Base-by-base conservation (phyloP, 73 alveolate genomes). In the Paramecium sexaurelia region DNA sequence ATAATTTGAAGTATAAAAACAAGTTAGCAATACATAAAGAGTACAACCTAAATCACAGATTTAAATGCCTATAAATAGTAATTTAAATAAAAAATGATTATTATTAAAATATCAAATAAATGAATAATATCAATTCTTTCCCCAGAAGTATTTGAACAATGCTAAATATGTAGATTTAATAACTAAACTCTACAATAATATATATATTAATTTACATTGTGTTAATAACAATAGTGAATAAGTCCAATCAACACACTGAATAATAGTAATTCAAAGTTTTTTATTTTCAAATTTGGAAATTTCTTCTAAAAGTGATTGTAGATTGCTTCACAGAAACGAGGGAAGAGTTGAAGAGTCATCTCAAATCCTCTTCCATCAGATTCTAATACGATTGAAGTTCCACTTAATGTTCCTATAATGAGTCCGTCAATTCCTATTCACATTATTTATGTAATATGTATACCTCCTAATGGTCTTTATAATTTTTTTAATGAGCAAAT, bases 1-100 rank as follows among this genome's bases (percentile, higher is more conserved):
- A 45, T 43, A 78, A 45, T 78, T 78, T 78, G 90, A 78, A 78
- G 51, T 37, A 0, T 15, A 78, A 45, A 78, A 78, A 43, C 24
- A 61, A 26, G 51, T 20, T 0, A 78, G 75, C 20, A 78, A 22
- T 41, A 78, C 90, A 39, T 24, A 78, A 24, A 78, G 90, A 78
- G 27, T 26, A 1, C 20, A 19, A 78, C 90, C 90, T 1, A 78
- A 43, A 78, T 29, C 75, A n/a, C 13, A 78, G 51, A 61, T 61
- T 61, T 61, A 61, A 61, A 61, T 61, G 83, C 51, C 55, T 40
- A 15, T 41, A 6, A 78, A 8, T 20, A 75, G 73, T 27, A 56
- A 24, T 41, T 37, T 37, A 36, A 11, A 20, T 41, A 78, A 78
- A 43, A 78, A 78, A 78, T 78, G 90, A 78, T 37, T 41, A 78